Percentiles rank a stretch among this genome's conserved stretches.
phyloP scores from a whole-genome alignment of 129 eudicot genomes.

The Escallonia herrerae region DNA sequence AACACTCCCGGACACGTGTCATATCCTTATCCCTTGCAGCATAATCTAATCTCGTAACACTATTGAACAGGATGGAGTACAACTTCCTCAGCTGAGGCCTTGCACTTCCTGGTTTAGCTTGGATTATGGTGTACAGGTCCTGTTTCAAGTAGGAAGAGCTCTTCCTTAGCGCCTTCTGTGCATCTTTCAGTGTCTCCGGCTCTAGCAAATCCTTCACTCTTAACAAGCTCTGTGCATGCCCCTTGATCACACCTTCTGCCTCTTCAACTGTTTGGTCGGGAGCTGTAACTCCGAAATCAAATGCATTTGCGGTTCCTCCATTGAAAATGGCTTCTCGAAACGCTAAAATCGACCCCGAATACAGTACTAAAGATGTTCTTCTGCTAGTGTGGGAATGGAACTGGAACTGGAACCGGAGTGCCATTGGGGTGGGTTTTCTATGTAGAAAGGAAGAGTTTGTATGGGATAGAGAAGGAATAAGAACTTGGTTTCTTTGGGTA shows the following conservation, averaged over 20 bases:
- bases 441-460: conserved; percentile 1
- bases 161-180: conserved; percentile 53
- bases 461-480: not conserved
- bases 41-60: conserved; percentile 54
- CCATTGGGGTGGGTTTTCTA: conserved; percentile 8
- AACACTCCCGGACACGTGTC: conserved; percentile 48
- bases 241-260: conserved; percentile 44
- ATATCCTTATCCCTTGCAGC: conserved; percentile 75
- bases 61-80: conserved; percentile 47
- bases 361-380: not conserved
- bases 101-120: conserved; percentile 45
- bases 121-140: conserved; percentile 70
- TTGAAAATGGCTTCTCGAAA: not conserved
- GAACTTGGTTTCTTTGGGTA: not conserved
- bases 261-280: conserved; percentile 82
- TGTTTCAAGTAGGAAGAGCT: conserved; percentile 58
- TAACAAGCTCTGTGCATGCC: conserved; percentile 42
- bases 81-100: conserved; percentile 63
- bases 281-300: conserved; percentile 56
- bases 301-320: conserved; percentile 10
- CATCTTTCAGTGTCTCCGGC: conserved; percentile 60
- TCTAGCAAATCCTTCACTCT: conserved; percentile 48
- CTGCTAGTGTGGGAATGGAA: conserved; percentile 12
- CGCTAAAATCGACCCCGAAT: not conserved
- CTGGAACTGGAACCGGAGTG: not conserved